These are phyloP conservation scores for Lachnellula suecica DNA, from an alignment of 2,329 filamentous ascomycete species.

Conservation along the genomic window DNA sequence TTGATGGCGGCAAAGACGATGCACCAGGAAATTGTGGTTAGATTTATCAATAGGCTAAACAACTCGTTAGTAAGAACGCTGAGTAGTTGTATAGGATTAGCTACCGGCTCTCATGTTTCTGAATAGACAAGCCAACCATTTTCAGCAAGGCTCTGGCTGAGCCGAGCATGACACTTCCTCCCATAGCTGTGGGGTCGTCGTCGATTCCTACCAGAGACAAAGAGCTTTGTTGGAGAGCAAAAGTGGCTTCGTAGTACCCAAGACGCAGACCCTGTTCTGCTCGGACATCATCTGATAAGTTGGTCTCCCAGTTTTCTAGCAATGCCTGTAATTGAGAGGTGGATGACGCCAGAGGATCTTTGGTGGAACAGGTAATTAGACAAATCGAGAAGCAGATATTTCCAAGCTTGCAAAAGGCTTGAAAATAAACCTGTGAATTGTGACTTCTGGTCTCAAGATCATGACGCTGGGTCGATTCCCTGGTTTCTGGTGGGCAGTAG, in stretches of 20 bases:
- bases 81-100: not conserved
- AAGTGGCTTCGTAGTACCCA: not conserved
- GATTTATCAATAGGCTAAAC: not conserved
- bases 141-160: not conserved
- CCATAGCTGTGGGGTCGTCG: not conserved
- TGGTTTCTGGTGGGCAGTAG: not conserved
- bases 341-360: not conserved
- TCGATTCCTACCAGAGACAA: not conserved
- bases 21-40: not conserved
- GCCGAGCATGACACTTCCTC: not conserved
- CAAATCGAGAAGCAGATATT: not conserved
- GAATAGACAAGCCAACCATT: not conserved
- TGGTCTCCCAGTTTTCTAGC: not conserved
- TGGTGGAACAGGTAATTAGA: not conserved
- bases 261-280: not conserved
- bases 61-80: not conserved
- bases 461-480: not conserved
- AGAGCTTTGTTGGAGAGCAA: not conserved
- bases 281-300: not conserved
- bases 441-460: not conserved
- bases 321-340: not conserved
- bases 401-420: not conserved
- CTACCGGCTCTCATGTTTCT: not conserved
- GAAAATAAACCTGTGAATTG: not conserved
- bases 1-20: not conserved